Percentiles rank a stretch among this genome's conserved stretches.
Evolutionary conservation across 352 stramenopile species (phyloP).

Genomic region (Stephanocyclus meneghinianus): DNA sequence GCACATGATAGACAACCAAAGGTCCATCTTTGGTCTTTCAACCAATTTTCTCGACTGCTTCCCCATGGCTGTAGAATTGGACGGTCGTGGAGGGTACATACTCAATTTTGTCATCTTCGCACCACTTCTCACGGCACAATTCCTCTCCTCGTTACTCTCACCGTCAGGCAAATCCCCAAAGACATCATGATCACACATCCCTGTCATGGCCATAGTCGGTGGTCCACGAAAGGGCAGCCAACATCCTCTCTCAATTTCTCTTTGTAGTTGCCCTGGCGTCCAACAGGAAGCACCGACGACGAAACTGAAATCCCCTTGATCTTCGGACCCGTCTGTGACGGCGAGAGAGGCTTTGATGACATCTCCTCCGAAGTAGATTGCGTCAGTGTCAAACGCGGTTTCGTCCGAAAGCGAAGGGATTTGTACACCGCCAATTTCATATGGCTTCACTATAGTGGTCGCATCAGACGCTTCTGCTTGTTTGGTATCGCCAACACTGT

Average conservation of each 20-base stretch:
- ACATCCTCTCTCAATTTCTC: slow-evolving; percentile 73
- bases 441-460: background rate
- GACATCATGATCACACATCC: slow-evolving; percentile 62
- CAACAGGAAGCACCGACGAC: slow-evolving; percentile 72
- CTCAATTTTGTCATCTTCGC: slow-evolving; percentile 28
- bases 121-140: background rate
- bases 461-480: background rate
- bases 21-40: slow-evolving; percentile 49
- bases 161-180: background rate
- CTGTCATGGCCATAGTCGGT: slow-evolving; percentile 64
- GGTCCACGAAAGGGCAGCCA: slow-evolving; percentile 71
- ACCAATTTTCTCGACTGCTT: slow-evolving; percentile 3
- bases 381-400: slow-evolving; percentile 32
- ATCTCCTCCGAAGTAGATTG: slow-evolving; percentile 69
- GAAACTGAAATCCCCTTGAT: slow-evolving; percentile 74
- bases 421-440: slow-evolving; percentile 32
- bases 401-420: slow-evolving; percentile 18
- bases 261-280: slow-evolving; percentile 65
- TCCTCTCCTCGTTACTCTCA: background rate
- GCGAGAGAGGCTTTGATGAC: slow-evolving; percentile 63
- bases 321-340: slow-evolving; percentile 53
- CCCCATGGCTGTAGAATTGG: slow-evolving; percentile 23
- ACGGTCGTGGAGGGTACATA: slow-evolving; percentile 39
- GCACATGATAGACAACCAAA: slow-evolving; percentile 80
- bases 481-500: background rate